Conservation (phyloP, 106 monocot species). For the Dendrobium officinale region DNA sequence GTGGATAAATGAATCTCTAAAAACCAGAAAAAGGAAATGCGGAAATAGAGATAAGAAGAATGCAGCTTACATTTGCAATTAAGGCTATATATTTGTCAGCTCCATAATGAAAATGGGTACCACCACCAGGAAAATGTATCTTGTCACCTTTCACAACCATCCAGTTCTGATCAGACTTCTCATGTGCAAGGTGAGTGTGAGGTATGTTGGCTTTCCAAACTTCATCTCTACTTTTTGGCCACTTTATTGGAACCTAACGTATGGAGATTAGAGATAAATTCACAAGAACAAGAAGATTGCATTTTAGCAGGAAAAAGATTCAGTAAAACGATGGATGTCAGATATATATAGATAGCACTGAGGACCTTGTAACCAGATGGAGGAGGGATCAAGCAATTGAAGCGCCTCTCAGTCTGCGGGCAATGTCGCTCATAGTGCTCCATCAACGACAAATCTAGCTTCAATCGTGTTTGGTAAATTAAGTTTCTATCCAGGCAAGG, state of each 20-base stretch:
- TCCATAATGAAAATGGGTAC: constrained; percentile 71
- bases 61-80: constrained; percentile 39
- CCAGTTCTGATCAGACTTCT: constrained; percentile 77
- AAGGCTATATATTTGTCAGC: constrained; percentile 57
- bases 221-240: constrained; percentile 69
- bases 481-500: constrained; percentile 70
- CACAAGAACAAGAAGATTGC: neutral
- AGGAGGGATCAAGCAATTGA: constrained; percentile 69
- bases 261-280: neutral
- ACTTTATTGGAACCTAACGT: constrained; percentile 56
- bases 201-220: constrained; percentile 73
- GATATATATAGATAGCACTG: neutral
- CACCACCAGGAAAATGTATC: constrained; percentile 67
- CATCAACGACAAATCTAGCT: constrained; percentile 58
- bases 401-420: constrained; percentile 54
- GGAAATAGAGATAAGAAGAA: neutral
- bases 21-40: neutral
- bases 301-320: neutral
- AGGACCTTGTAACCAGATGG: constrained; percentile 55
- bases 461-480: constrained; percentile 54
- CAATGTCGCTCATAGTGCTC: constrained; percentile 80
- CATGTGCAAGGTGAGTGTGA: constrained; percentile 60
- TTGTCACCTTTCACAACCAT: constrained; percentile 75
- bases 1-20: neutral
- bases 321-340: neutral